These are phyloP conservation scores for Sordaria brevicollis DNA, from an alignment of 495 filamentous ascomycete species.

Conservation along the genomic window DNA sequence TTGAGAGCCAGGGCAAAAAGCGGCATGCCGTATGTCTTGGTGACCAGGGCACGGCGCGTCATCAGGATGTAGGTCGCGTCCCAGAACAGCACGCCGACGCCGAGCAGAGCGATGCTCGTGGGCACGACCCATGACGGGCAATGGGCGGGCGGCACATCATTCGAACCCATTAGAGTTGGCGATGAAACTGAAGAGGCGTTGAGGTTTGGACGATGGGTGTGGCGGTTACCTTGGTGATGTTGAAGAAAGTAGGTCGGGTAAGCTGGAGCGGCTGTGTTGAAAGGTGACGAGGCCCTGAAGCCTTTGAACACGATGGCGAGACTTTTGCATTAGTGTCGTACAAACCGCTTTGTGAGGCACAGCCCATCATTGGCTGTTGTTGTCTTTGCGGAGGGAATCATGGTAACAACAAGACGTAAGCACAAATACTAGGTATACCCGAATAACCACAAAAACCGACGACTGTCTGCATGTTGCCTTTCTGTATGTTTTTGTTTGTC, in stretches of 20 bases:
- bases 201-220: not conserved
- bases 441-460: not conserved
- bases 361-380: not conserved
- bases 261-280: not conserved
- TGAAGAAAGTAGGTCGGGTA: not conserved
- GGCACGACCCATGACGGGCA: conserved; percentile 24
- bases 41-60: conserved; percentile 22
- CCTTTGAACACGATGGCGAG: not conserved
- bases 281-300: not conserved
- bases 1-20: conserved; percentile 32
- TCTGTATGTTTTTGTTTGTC: too few species aligned
- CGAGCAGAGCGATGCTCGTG: conserved; percentile 25
- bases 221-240: not conserved
- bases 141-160: conserved; percentile 27
- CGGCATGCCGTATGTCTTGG: conserved; percentile 37
- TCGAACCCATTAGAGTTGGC: conserved; percentile 24
- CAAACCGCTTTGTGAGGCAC: not conserved
- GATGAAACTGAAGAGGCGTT: not conserved
- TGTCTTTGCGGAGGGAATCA: not conserved
- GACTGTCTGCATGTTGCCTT: not conserved
- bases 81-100: conserved; percentile 30
- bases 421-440: too few species aligned
- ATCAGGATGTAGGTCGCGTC: conserved; percentile 33
- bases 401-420: not conserved
- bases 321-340: not conserved